Percentiles rank a stretch among this genome's conserved stretches.
These are phyloP conservation scores for Phyllachora maydis DNA, from an alignment of 2,329 filamentous ascomycete genomes.

Conservation along the genomic window DNA sequence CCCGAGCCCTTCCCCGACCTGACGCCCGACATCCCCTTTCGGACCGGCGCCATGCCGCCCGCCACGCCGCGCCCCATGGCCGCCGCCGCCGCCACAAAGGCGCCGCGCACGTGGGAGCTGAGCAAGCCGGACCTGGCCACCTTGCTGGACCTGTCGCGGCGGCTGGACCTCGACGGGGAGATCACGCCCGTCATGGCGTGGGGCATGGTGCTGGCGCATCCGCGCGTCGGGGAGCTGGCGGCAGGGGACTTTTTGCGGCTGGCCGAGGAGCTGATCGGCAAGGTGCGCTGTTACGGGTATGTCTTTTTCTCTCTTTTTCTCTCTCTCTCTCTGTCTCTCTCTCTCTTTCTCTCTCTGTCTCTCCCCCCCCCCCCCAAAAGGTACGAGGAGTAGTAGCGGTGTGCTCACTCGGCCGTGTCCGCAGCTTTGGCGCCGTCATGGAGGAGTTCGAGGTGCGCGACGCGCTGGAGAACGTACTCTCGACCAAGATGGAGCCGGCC, in stretches of 20 bases:
- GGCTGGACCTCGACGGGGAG: constrained; percentile 68
- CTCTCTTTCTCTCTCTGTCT: neutral
- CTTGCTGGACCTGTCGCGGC: constrained; percentile 65
- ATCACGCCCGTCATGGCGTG: constrained; percentile 94
- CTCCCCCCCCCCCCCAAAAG: too few species aligned
- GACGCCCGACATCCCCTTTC: constrained; percentile 29
- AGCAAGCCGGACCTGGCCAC: constrained; percentile 59
- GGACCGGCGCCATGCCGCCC: constrained; percentile 17
- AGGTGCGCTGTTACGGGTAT: constrained; percentile 85
- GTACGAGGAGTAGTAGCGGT: too few species aligned
- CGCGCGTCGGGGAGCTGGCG: constrained; percentile 44
- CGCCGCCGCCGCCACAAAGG: constrained; percentile 17
- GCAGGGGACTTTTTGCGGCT: constrained; percentile 50
- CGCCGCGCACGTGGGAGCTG: constrained; percentile 61
- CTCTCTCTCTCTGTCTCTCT: constrained; percentile 1
- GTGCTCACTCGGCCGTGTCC: constrained; percentile 1
- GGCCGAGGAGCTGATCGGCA: constrained; percentile 52
- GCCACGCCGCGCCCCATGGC: too few species aligned
- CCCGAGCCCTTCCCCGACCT: constrained; percentile 38
- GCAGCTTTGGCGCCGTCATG: constrained; percentile 40
- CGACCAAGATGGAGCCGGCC: constrained; percentile 33
- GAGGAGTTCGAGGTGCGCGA: constrained; percentile 55
- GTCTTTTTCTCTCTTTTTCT: constrained; percentile 13
- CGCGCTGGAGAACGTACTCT: constrained; percentile 52
- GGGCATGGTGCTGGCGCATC: constrained; percentile 58